Base-by-base conservation (phyloP, 2,329 filamentous ascomycete species). In the Nigrospora osmanthi region DNA sequence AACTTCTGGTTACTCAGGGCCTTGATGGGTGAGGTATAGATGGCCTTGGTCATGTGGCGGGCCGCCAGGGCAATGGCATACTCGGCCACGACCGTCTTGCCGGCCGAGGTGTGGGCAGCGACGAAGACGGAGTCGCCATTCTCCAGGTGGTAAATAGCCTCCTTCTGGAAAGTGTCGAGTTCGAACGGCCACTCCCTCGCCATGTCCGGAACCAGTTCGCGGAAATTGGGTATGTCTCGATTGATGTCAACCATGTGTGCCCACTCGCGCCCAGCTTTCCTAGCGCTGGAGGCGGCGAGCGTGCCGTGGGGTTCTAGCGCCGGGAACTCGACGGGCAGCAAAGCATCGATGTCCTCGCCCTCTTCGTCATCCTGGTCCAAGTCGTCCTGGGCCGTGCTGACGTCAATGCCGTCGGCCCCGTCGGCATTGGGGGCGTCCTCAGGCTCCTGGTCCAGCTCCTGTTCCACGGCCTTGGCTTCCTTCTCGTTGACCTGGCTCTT, bases 1-100 rank as follows among this genome's bases (percentile, higher is more conserved):
- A 97, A 98, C 64, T 98, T 98, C 61, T 98, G 93, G 61, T 98
- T 98, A 67, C 93, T 97, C 46, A 98, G 71, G 3, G 93, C 93
- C 64, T 98, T 98, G 71, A 98, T 98, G 0, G 93, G 93, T 1
- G 93, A 97, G 0, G 93, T 98, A 63, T 98, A 98, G 52, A 98
- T 98, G 17, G 93, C 91, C 64, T 98, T 98, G 10, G 93, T 98
- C 91, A 97, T 97, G 62, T 98, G 93, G 60, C 91, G 94, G n/a
- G 89, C 85, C 30, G 93, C 93, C 47, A 98, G 72, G 7, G 93
- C 89, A 62, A 98, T 97, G 40, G 91, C 93, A 65, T 98, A 98
- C 62, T 98, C 93, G 28, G 93, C 93, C 13, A 98, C 93, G 0
- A 97, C 93, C 1, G 93, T 98, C 71, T 98, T 98, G 46, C 93